Conservation (phyloP, 1,139 yeast species). For the Zygosaccharomyces sapae region DNA sequence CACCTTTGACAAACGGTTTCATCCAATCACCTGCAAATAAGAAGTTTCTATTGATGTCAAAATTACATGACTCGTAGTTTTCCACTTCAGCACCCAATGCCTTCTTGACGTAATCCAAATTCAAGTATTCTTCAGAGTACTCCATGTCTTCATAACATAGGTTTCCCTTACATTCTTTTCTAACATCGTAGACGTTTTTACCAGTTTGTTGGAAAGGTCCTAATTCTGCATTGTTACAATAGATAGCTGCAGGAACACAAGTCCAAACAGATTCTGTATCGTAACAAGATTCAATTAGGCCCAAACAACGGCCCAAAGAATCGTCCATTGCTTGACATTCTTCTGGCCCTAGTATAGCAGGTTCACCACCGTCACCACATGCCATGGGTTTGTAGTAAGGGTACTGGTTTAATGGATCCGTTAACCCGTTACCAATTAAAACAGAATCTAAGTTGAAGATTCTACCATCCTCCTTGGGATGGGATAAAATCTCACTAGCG, state of each 20-base stretch:
- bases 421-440: slow-evolving; percentile 91
- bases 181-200: slow-evolving; percentile 87
- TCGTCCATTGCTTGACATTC: slow-evolving; percentile 75
- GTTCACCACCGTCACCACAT: slow-evolving; percentile 89
- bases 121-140: slow-evolving; percentile 64
- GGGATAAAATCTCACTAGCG: slow-evolving; percentile 80
- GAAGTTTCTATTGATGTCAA: slow-evolving; percentile 78
- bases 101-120: slow-evolving; percentile 62
- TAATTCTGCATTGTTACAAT: slow-evolving; percentile 84
- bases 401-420: slow-evolving; percentile 87
- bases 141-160: slow-evolving; percentile 75
- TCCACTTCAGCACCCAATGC: slow-evolving; percentile 93
- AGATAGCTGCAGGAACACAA: slow-evolving; percentile 89
- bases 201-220: slow-evolving; percentile 90
- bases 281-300: slow-evolving; percentile 78
- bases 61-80: slow-evolving; percentile 76
- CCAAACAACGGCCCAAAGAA: slow-evolving; percentile 74
- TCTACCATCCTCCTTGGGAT: slow-evolving; percentile 55
- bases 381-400: slow-evolving; percentile 95
- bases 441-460: slow-evolving; percentile 82
- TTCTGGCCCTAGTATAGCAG: slow-evolving; percentile 64
- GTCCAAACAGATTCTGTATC: slow-evolving; percentile 72
- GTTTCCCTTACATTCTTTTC: slow-evolving; percentile 76
- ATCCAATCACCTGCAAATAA: slow-evolving; percentile 87
- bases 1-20: slow-evolving; percentile 73